phyloP scores from a whole-genome alignment of 2,329 filamentous ascomycete species.

The Rhynchosporium secalis region DNA sequence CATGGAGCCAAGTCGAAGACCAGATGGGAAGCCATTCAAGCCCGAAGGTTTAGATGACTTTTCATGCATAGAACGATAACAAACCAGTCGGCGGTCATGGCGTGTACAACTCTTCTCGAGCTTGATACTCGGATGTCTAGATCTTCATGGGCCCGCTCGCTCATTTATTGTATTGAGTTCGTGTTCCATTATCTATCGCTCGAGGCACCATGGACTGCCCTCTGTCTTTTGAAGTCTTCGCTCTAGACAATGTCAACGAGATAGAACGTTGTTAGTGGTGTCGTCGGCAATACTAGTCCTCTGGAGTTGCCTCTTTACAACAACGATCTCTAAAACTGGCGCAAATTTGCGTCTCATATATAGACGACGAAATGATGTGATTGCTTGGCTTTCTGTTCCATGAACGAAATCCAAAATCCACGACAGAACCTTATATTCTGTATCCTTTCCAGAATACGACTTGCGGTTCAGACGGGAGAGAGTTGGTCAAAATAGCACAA shows the following conservation, averaged over 20 bases:
- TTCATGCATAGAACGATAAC: constrained; percentile 1
- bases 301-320: not conserved
- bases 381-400: constrained; percentile 1
- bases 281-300: not conserved
- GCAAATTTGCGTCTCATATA: constrained; percentile 2
- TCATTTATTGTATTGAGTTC: not conserved
- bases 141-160: not conserved
- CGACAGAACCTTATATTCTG: not conserved
- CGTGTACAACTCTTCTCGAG: constrained; percentile 2
- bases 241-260: not conserved
- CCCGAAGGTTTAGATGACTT: constrained; percentile 2
- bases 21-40: constrained; percentile 1
- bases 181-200: not conserved
- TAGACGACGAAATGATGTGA: constrained; percentile 5
- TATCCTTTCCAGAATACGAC: not conserved
- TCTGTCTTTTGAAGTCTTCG: not conserved
- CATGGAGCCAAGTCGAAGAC: constrained; percentile 1
- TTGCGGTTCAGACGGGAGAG: constrained; percentile 12
- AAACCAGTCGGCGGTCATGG: constrained; percentile 1
- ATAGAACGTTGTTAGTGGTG: not conserved
- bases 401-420: not conserved
- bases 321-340: not conserved
- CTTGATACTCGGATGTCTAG: not conserved
- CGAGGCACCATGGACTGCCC: not conserved
- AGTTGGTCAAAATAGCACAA: not conserved